phyloP scores from a whole-genome alignment of 768 basidiomycete genomes.

The Xanthoconium purpureum region DNA sequence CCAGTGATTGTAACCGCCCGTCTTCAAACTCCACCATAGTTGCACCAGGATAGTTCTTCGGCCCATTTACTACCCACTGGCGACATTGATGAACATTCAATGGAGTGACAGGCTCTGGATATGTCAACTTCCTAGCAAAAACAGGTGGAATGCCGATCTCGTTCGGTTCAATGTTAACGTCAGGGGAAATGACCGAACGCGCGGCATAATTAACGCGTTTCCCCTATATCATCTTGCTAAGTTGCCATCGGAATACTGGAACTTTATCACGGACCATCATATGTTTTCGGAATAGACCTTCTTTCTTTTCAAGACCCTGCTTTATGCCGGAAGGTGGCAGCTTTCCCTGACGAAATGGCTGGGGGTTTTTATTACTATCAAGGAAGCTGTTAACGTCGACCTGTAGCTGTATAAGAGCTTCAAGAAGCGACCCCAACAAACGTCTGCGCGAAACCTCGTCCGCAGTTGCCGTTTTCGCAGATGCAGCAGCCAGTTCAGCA shows the following conservation, averaged over 20 bases:
- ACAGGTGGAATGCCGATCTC: slow-evolving; percentile 98
- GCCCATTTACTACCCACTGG: slow-evolving; percentile 87
- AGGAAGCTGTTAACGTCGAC: slow-evolving; percentile 95
- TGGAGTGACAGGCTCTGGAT: slow-evolving; percentile 94
- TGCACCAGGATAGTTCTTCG: slow-evolving; percentile 87
- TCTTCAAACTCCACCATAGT: slow-evolving; percentile 95
- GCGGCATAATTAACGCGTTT: slow-evolving; percentile 99
- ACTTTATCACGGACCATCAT: slow-evolving; percentile 80
- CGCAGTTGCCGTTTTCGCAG: slow-evolving; percentile 52
- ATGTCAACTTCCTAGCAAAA: slow-evolving; percentile 94
- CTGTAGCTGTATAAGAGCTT: slow-evolving; percentile 85
- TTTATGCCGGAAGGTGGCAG: slow-evolving; percentile 92
- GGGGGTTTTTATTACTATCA: slow-evolving; percentile 94
- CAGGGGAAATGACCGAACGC: slow-evolving; percentile 99
- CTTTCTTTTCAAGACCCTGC: slow-evolving; percentile 97
- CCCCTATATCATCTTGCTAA: slow-evolving; percentile 51
- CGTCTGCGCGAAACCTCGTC: slow-evolving; percentile 52
- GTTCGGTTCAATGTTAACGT: slow-evolving; percentile 98
- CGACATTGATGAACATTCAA: slow-evolving; percentile 87
- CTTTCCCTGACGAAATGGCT: slow-evolving; percentile 80
- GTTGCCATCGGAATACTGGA: neutral
- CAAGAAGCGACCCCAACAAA: slow-evolving; percentile 68
- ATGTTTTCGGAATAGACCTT: slow-evolving; percentile 94
- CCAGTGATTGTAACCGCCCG: slow-evolving; percentile 81
- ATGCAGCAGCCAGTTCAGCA: slow-evolving; percentile 55